Evolutionary conservation across 495 filamentous ascomycete species (phyloP).

Genomic region (Massariosphaeria phaeospora): DNA sequence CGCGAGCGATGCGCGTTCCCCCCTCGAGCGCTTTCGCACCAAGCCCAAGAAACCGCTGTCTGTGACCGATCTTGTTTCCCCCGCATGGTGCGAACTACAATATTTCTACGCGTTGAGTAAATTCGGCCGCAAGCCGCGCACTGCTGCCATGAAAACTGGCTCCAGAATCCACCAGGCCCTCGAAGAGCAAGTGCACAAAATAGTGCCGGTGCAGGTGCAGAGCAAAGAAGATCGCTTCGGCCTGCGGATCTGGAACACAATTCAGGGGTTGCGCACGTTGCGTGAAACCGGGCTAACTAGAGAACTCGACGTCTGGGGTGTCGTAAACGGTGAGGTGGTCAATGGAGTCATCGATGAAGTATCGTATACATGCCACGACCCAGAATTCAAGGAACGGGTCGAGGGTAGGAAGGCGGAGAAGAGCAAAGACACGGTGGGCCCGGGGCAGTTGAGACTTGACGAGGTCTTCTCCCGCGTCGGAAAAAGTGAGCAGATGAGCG

Average conservation of each 20-base stretch:
- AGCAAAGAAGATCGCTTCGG: constrained; percentile 80
- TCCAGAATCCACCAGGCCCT: constrained; percentile 71
- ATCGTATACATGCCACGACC: constrained; percentile 69
- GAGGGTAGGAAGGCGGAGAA: constrained; percentile 11
- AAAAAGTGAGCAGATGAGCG: constrained; percentile 6
- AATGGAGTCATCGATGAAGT: constrained; percentile 89
- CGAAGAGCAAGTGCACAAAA: constrained; percentile 76
- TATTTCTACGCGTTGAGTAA: constrained; percentile 79
- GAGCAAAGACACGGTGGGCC: constrained; percentile 2
- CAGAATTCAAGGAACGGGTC: constrained; percentile 53
- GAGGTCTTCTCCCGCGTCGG: too few species aligned
- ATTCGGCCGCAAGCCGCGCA: constrained; percentile 66
- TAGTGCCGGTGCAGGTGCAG: constrained; percentile 63
- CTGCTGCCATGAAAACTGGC: constrained; percentile 77
- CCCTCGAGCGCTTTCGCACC: constrained; percentile 71
- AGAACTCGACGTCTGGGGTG: constrained; percentile 90
- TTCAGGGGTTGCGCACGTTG: constrained; percentile 75
- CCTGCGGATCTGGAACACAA: constrained; percentile 84
- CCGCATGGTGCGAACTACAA: constrained; percentile 94
- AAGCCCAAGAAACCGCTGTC: constrained; percentile 75
- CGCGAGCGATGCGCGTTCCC: constrained; percentile 47
- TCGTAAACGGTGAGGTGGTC: constrained; percentile 74
- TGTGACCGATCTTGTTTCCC: constrained; percentile 81
- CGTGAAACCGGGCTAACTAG: constrained; percentile 74
- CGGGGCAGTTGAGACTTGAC: constrained; percentile 11